Conservation (phyloP, 768 basidiomycete genomes). For the Lactarius psammicola region DNA sequence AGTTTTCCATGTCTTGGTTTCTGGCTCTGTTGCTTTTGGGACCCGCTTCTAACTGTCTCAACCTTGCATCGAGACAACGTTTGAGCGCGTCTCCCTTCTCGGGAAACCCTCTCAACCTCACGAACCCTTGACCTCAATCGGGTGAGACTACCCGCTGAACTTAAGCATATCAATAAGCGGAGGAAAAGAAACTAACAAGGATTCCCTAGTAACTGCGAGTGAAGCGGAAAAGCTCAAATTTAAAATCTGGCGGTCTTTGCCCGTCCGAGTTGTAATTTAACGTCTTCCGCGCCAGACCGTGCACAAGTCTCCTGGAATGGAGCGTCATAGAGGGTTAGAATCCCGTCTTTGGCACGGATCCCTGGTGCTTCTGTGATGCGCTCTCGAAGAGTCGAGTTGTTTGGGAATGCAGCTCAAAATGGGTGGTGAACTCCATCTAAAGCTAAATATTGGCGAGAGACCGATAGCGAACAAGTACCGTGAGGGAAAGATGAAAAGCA, state of each 20-base stretch:
- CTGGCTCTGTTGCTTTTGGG: not conserved
- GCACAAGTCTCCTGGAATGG: constrained; percentile 80
- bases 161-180: constrained; percentile 89
- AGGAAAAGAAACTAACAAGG: constrained; percentile 91
- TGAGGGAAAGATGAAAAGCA: constrained; percentile 83
- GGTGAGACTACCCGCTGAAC: constrained; percentile 82
- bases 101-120: constrained; percentile 30
- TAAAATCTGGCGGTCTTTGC: constrained; percentile 27
- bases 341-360: constrained; percentile 62
- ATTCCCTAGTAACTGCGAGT: constrained; percentile 87
- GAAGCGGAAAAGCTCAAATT: constrained; percentile 56
- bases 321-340: constrained; percentile 78
- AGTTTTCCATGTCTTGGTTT: constrained; percentile 44
- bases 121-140: constrained; percentile 65
- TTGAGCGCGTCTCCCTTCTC: constrained; percentile 31
- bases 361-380: constrained; percentile 61
- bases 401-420: constrained; percentile 83
- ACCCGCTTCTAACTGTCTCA: not conserved
- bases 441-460: constrained; percentile 81
- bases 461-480: constrained; percentile 83
- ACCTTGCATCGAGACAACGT: constrained; percentile 29
- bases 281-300: constrained; percentile 66
- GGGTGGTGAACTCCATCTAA: constrained; percentile 85
- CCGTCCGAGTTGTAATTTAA: constrained; percentile 37
- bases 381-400: constrained; percentile 81